phyloP scores from a whole-genome alignment of 306 rosid species.

The Notholithocarpus densiflorus region DNA sequence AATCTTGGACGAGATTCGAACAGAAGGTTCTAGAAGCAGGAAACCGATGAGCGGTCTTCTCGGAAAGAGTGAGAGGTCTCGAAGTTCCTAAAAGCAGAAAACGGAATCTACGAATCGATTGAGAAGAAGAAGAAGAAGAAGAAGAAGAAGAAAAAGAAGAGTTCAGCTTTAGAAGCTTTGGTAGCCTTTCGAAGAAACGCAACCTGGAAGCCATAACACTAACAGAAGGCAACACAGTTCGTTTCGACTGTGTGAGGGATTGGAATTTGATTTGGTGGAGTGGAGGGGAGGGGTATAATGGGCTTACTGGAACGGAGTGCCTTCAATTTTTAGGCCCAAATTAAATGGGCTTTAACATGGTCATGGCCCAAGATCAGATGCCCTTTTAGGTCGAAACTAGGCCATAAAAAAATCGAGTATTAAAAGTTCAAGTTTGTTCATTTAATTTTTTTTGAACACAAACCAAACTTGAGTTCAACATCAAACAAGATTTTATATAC shows the following conservation, averaged over 20 bases:
- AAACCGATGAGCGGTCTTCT: conserved; percentile 6
- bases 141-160: neutral
- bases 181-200: conserved; percentile 40
- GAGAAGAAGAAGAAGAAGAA: conserved; percentile 18
- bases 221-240: neutral
- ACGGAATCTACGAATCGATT: conserved; percentile 8
- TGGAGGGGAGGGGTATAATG: neutral
- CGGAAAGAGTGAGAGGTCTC: neutral
- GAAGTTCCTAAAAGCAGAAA: conserved; percentile 33
- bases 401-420: too few species aligned
- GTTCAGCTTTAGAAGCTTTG: conserved; percentile 31
- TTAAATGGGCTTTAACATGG: neutral
- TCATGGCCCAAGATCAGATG: neutral
- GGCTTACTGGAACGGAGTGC: neutral
- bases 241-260: neutral
- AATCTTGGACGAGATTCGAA: conserved; percentile 41
- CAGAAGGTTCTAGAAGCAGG: conserved; percentile 49
- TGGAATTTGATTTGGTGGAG: neutral
- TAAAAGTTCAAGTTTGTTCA: too few species aligned
- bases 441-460: too few species aligned
- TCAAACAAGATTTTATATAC: too few species aligned
- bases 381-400: too few species aligned
- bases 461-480: too few species aligned
- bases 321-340: neutral
- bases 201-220: conserved; percentile 58